Evolutionary conservation across 805 yeast genomes (phyloP), one percentile per base, ranked within the genome.

Genomic region (Sugiyamaella smithiae): DNA sequence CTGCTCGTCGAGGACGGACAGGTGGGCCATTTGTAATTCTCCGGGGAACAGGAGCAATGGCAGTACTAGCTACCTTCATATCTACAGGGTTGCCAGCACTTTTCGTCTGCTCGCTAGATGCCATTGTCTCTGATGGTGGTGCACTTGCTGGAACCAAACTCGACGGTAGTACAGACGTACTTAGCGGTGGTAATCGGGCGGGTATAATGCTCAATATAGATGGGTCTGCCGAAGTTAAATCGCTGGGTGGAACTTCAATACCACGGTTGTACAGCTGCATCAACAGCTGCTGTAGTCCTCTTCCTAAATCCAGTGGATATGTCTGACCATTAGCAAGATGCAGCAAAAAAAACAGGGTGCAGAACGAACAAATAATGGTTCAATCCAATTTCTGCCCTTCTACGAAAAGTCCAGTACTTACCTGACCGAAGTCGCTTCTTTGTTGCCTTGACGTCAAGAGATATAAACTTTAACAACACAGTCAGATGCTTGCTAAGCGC

Each of bases 41-140:
- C 29, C 33, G 48, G 29, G 49, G 45, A 32, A 31, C 4, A 8
- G 48, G 48, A 6, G 48, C 48, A n/a, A 44, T 26, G 11, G 42
- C 14, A 6, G 44, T 23, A 22, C 22, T 5, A 24, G 33, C 33
- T 16, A 29, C 14, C 33, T 29, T 29, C 7, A 16, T n/a, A n/a
- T n/a, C 16, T 29, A 16, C 16, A n/a, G 33, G 33, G 14, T 29
- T 16, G 5, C 16, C 4, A n/a, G 33, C 16, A 29, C 8, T 16
- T 29, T 29, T 29, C 16, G 33, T 4, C 12, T n/a, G 33, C 33
- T 29, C 38, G 12, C 38, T 4, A 19, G 22, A 17, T 16, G 45
- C 45, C n/a, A 12, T 28, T 6, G 22, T 29, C n/a, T 36, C 45
- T 22, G 42, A 12, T 6, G 24, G 4, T 38, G 28, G 28, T 38